Evolutionary conservation across 2,329 filamentous ascomycete species (phyloP), one percentile per base, ranked within the genome.

Genomic region (Fusarium sterilihyphosum): DNA sequence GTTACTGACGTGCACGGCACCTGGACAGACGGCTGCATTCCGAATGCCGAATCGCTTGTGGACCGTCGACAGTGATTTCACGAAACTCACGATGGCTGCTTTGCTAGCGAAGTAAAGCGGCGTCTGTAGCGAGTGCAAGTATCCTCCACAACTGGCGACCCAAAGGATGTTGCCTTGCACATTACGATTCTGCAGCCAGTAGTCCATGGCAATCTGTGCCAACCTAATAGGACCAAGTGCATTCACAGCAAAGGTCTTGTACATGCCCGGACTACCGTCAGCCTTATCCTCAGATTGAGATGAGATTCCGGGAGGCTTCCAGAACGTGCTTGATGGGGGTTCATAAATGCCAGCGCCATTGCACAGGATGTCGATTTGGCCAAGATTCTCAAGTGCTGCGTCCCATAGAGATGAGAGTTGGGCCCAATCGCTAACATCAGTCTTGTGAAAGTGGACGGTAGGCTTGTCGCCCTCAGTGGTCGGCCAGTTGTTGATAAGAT

Each of bases 321-420:
- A 81, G 64, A 81, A 81, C 5, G 67, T 58, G 17, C 70, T 76
- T 14, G 60, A 77, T 2, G 77, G 76, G 2, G 80, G 79, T 53
- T 81, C 80, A 5, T 77, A 81, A 22, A 92, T 81, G 1, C 90
- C 90, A 6, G 92, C 90, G 61, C 88, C 88, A 74, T 92, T 92
- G n/a, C 91, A 83, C 4, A 92, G 81, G 46, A 92, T 89, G 73
- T 92, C 88, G 5, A 92, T 74, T 13, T 87, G 82, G 1, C 88
- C 88, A 69, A 88, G 91, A 3, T 79, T 77, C 20, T 83, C 74
- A 2, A 90, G 44, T 0, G 89, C 84, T 1, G 24, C 60, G 12
- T 78, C 70, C 77, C 76, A 81, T 7, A 79, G n/a, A 5, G 68
- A 38, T 8, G 59, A 74, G 38, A 81, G 77, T 31, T 80, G 75